phyloP scores from a whole-genome alignment of 768 basidiomycete genomes.

The Mycena crocata region DNA sequence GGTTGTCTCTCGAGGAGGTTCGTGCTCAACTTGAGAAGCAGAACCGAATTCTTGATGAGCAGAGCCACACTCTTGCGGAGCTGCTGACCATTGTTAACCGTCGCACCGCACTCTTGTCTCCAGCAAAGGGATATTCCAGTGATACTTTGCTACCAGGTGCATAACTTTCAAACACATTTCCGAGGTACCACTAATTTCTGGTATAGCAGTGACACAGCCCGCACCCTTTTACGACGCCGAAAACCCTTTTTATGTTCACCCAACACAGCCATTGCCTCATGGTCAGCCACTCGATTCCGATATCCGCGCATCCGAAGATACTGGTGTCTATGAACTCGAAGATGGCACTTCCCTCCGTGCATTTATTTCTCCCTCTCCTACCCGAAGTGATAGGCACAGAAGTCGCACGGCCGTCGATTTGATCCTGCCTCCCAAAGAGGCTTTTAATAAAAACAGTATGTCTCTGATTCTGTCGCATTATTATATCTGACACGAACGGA shows the following conservation, averaged over 20 bases:
- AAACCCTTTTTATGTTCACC: too few relatives aligned
- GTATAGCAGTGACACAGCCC: too few relatives aligned
- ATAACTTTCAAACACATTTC: too few relatives aligned
- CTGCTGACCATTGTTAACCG: slow-evolving; percentile 2
- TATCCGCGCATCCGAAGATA: too few relatives aligned
- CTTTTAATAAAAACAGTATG: slow-evolving; percentile 37
- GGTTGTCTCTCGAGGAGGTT: not conserved
- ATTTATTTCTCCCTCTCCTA: not conserved
- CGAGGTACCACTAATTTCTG: too few relatives aligned
- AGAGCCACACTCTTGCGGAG: too few relatives aligned
- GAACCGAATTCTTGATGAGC: too few relatives aligned
- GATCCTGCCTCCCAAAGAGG: slow-evolving; percentile 34
- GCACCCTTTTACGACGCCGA: too few relatives aligned
- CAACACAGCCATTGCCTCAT: too few relatives aligned
- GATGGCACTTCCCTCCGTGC: not conserved
- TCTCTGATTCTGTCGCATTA: not conserved
- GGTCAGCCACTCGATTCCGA: too few relatives aligned
- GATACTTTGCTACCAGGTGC: too few relatives aligned
- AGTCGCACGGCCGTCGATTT: slow-evolving; percentile 36
- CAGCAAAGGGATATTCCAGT: not conserved
- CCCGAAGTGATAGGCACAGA: not conserved
- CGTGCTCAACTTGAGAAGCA: not conserved
- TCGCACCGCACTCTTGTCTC: not conserved
- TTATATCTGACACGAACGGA: slow-evolving; percentile 1
- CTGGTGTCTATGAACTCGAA: not conserved